phyloP scores from a whole-genome alignment of 306 rosid species.

The Luffa aegyptiaca region DNA sequence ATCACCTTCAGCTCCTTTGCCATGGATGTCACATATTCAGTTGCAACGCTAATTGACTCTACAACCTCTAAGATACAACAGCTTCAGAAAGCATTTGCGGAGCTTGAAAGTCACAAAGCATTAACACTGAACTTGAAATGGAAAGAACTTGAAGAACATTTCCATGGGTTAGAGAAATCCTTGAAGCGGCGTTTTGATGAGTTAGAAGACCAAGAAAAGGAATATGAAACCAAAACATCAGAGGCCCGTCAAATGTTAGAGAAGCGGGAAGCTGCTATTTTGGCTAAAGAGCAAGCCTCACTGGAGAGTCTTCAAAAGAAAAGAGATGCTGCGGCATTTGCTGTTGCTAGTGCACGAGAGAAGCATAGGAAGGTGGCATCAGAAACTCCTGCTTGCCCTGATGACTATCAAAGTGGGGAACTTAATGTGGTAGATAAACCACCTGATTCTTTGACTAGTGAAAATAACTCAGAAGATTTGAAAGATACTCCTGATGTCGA shows the following conservation, averaged over 20 bases:
- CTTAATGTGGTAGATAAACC: slow-evolving; percentile 46
- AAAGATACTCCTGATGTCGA: slow-evolving; percentile 32
- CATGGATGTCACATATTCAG: slow-evolving; percentile 74
- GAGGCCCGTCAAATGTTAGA: slow-evolving; percentile 55
- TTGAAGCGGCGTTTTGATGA: slow-evolving; percentile 95
- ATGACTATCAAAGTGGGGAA: slow-evolving; percentile 29
- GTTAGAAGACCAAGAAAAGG: slow-evolving; percentile 92
- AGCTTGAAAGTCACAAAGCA: slow-evolving; percentile 91
- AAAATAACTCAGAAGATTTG: slow-evolving; percentile 28
- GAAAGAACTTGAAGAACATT: slow-evolving; percentile 96
- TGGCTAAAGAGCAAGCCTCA: slow-evolving; percentile 67
- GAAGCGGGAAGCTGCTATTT: slow-evolving; percentile 63
- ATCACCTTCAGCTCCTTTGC: slow-evolving; percentile 39
- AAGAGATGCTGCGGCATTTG: slow-evolving; percentile 73
- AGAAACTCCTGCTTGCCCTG: slow-evolving; percentile 29
- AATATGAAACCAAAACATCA: slow-evolving; percentile 56
- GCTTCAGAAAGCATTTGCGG: slow-evolving; percentile 97
- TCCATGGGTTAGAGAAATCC: slow-evolving; percentile 95
- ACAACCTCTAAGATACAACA: slow-evolving; percentile 89
- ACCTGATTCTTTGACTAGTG: slow-evolving; percentile 37
- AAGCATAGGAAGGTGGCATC: slow-evolving; percentile 59
- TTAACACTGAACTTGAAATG: slow-evolving; percentile 84
- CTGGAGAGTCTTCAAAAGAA: slow-evolving; percentile 74
- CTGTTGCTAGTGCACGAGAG: slow-evolving; percentile 63
- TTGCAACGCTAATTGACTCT: slow-evolving; percentile 65